phyloP scores from a whole-genome alignment of 805 yeast species.

The Hanseniaspora mollemarum region DNA sequence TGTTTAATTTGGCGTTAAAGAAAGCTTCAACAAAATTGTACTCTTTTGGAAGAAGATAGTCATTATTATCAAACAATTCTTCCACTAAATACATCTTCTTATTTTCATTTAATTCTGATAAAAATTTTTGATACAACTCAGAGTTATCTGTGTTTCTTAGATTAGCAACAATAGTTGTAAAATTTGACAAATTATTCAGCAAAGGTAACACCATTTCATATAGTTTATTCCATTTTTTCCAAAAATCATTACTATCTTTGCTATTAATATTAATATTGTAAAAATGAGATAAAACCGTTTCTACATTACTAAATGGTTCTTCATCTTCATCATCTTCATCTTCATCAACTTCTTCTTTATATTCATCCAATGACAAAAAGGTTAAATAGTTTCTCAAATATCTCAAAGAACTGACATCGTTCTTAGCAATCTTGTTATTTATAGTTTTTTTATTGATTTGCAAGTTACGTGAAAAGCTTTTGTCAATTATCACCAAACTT shows the following conservation, averaged over 20 bases:
- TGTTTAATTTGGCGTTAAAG: not conserved
- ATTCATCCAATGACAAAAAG: not conserved
- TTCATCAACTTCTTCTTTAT: constrained; percentile 4
- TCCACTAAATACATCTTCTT: constrained; percentile 1
- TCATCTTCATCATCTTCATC: not conserved
- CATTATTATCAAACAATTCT: not conserved
- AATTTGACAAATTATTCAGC: not conserved
- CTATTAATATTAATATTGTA: constrained; percentile 1
- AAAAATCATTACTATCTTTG: constrained; percentile 14
- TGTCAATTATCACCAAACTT: not conserved
- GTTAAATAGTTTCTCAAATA: constrained; percentile 10
- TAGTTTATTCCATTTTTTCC: constrained; percentile 13
- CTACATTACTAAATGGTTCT: not conserved
- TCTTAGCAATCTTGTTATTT: not conserved
- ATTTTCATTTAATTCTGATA: not conserved
- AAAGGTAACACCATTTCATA: constrained; percentile 1
- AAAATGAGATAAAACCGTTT: not conserved
- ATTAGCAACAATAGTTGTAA: not conserved
- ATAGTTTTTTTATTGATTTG: not conserved
- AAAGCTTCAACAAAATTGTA: not conserved
- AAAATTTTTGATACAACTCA: not conserved
- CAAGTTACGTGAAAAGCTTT: not conserved
- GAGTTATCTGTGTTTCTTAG: not conserved
- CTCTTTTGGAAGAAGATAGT: not conserved
- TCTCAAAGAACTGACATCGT: not conserved